phyloP scores from a whole-genome alignment of 2,329 filamentous ascomycete species.

The Myriosclerotinia duriaeana region DNA sequence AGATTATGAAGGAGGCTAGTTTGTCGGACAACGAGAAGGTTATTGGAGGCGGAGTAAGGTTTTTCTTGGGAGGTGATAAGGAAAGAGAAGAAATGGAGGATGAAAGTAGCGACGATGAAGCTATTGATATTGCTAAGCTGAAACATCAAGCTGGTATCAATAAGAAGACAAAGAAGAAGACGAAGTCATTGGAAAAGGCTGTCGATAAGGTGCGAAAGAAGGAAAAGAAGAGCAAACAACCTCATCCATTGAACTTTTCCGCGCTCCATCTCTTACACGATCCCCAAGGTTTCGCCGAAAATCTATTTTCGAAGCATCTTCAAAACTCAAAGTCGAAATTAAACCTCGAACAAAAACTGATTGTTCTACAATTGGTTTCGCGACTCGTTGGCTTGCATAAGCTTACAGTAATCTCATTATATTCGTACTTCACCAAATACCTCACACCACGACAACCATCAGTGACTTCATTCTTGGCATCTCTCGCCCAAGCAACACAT shows the following conservation, averaged over 20 bases:
- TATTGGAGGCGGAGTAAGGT: slow-evolving; percentile 79
- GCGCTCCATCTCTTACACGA: slow-evolving; percentile 92
- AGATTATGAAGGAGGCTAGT: slow-evolving; percentile 94
- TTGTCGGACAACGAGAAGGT: slow-evolving; percentile 93
- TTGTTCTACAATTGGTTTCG: slow-evolving; percentile 88
- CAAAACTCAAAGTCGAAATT: slow-evolving; percentile 84
- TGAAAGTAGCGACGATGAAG: slow-evolving; percentile 81
- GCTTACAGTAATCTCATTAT: slow-evolving; percentile 83
- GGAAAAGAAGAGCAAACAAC: slow-evolving; percentile 84
- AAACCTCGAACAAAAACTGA: slow-evolving; percentile 81
- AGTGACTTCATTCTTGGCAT: slow-evolving; percentile 77
- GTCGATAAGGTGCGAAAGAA: slow-evolving; percentile 77
- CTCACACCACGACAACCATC: slow-evolving; percentile 26
- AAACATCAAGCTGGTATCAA: slow-evolving; percentile 88
- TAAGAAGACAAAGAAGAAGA: slow-evolving; percentile 92
- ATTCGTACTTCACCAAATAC: slow-evolving; percentile 55
- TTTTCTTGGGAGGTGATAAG: slow-evolving; percentile 95
- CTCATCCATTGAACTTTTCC: slow-evolving; percentile 91
- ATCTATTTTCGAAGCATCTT: slow-evolving; percentile 85
- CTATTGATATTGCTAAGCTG: slow-evolving; percentile 75
- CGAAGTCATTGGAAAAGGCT: slow-evolving; percentile 75
- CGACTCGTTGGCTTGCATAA: slow-evolving; percentile 90
- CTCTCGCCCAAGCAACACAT: slow-evolving; percentile 87
- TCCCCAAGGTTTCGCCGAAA: slow-evolving; percentile 89
- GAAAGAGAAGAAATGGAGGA: slow-evolving; percentile 92